Percentiles rank a stretch among this genome's conserved stretches.
Conservation (phyloP, 768 basidiomycete species). For the Lactarius deliciosus region DNA sequence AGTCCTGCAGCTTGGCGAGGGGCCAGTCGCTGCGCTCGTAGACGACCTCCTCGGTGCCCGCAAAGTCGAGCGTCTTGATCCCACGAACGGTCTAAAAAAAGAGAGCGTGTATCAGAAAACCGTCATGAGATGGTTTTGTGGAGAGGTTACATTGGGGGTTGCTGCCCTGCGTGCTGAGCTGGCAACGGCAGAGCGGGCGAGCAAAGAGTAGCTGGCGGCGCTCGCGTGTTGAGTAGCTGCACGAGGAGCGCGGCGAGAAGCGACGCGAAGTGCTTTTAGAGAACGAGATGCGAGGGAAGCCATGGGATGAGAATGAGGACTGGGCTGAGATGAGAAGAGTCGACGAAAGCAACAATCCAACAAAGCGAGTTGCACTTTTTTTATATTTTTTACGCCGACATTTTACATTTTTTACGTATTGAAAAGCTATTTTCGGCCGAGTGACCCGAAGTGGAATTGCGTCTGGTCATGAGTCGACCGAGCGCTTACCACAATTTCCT, state of each 20-base stretch:
- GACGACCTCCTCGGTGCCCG: constrained; percentile 88
- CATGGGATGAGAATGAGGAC: constrained; percentile 36
- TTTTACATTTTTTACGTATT: background rate
- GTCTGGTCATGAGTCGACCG: too few relatives aligned
- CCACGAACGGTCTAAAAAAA: constrained; percentile 60
- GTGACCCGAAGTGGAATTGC: too few relatives aligned
- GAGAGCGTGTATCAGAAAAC: constrained; percentile 10
- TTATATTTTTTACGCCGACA: background rate
- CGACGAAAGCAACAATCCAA: background rate
- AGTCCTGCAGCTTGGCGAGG: constrained; percentile 94
- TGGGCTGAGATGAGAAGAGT: background rate
- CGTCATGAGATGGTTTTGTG: background rate
- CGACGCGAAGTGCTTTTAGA: constrained; percentile 60
- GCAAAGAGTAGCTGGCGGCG: constrained; percentile 64
- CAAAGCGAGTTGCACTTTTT: background rate
- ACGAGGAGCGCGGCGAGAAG: constrained; percentile 65
- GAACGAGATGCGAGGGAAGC: constrained; percentile 71
- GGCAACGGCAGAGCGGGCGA: constrained; percentile 40
- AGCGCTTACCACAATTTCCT: background rate
- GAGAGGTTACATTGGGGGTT: constrained; percentile 4
- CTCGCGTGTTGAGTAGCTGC: constrained; percentile 43
- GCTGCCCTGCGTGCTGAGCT: constrained; percentile 30
- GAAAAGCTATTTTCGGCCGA: too few relatives aligned
- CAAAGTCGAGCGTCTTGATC: constrained; percentile 94
- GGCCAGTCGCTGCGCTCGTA: constrained; percentile 99